Conservation (phyloP, 768 basidiomycete species). For the Leucocoprinus leucothites region DNA sequence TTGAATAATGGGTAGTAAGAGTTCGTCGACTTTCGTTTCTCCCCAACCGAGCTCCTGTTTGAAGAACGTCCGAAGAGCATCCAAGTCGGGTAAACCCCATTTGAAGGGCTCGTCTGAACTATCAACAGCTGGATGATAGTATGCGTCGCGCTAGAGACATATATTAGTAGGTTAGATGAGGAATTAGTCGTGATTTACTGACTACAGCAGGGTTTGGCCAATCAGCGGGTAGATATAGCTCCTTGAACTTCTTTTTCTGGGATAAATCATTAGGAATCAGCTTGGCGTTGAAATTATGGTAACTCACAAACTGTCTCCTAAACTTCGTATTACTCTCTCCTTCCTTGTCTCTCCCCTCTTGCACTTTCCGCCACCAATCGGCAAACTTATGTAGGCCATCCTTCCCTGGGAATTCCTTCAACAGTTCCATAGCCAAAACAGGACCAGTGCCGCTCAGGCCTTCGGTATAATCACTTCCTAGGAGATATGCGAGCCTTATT, state of each 20-base stretch:
- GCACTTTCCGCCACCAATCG: constrained; percentile 93
- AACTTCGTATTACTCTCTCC: constrained; percentile 75
- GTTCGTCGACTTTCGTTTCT: constrained; percentile 80
- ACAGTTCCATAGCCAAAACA: constrained; percentile 92
- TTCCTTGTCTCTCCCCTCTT: constrained; percentile 81
- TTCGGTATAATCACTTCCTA: constrained; percentile 96
- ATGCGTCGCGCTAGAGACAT: constrained; percentile 74
- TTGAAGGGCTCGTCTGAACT: constrained; percentile 91
- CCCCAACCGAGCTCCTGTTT: constrained; percentile 80
- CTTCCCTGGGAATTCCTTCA: constrained; percentile 89
- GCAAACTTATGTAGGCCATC: constrained; percentile 84
- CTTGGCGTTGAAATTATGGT: background rate
- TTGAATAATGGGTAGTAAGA: constrained; percentile 89
- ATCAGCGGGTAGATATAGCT: constrained; percentile 72
- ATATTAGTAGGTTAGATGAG: background rate
- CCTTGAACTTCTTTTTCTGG: constrained; percentile 89
- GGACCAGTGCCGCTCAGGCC: constrained; percentile 92
- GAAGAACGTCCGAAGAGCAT: constrained; percentile 83
- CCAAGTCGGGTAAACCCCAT: constrained; percentile 96
- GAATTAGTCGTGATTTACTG: constrained; percentile 24
- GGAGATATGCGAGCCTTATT: constrained; percentile 85
- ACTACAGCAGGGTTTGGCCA: constrained; percentile 96
- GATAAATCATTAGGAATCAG: background rate
- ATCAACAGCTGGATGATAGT: constrained; percentile 89
- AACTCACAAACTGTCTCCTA: constrained; percentile 77